Base-by-base conservation (phyloP, 352 stramenopile species). In the Phytophthora constricta region DNA sequence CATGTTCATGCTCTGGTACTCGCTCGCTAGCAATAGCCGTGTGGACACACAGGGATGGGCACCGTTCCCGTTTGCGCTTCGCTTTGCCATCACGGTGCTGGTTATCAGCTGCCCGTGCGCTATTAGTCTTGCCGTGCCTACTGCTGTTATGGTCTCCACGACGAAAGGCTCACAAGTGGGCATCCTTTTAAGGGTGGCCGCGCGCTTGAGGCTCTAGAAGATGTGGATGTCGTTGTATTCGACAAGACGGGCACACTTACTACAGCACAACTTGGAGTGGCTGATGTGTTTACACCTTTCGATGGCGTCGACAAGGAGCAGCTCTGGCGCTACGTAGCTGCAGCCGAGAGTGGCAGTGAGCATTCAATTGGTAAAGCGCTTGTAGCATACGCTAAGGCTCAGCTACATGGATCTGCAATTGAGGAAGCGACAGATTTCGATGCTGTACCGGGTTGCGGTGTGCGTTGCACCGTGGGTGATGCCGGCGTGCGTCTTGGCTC, bases 191-290 rank as follows among this genome's bases (percentile, higher is more conserved):
- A 96, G 25, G 81, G 88, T 25, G 85, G 86, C 0, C 72, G 79
- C 5, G 86, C 82, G 1, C 56, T 96, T 3, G 88, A 96, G 57
- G 84, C 79, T 11, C 76, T 91, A 2, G 75, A 89, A 37, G 56
- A 84, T 27, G 79, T 92, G 37, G 75, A 91, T 63, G 80, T 77
- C 17, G 76, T 94, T n/a, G 77, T 94, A 51, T 93, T 94, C 49
- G 84, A 94, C 69, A 94, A 94, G 69, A 94, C 86, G 1, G 86
- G 86, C 5, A 94, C 86, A 9, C 80, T 93, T 33, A 94, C 86
- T 17, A 84, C 60, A 16, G 85, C 83, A 4, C 77, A 81, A 5
- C 69, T 91, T 47, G 66, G 79, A 0, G 75, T 92, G 25, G 19
- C 59, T 56, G 50, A 37, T 58, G 56, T 68, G 3, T 74, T 72